phyloP scores from a whole-genome alignment of 2,329 filamentous ascomycete species.

The Mycosphaerelloides madeirae region DNA sequence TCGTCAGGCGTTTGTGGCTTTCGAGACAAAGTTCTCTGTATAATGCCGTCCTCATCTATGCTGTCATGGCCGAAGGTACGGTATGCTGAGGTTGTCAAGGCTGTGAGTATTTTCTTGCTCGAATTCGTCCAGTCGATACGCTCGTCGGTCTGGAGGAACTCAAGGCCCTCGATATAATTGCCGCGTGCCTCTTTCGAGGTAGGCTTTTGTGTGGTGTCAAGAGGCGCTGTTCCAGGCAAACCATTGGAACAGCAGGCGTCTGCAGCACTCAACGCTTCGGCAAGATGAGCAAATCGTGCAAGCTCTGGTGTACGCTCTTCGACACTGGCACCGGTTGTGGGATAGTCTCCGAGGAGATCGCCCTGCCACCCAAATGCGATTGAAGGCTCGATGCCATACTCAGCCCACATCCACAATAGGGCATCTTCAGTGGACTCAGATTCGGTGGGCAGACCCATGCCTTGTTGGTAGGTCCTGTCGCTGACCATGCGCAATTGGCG shows the following conservation, averaged over 20 bases:
- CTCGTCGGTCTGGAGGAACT: slow-evolving; percentile 51
- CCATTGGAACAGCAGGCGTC: slow-evolving; percentile 56
- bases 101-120: slow-evolving; percentile 32
- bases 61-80: background rate
- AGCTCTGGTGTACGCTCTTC: slow-evolving; percentile 30
- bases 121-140: slow-evolving; percentile 42
- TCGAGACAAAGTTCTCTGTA: background rate
- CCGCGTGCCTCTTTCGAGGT: slow-evolving; percentile 50
- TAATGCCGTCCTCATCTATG: background rate
- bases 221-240: slow-evolving; percentile 36
- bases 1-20: background rate
- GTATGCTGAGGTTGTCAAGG: slow-evolving; percentile 22
- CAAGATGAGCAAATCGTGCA: slow-evolving; percentile 50
- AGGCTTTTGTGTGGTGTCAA: slow-evolving; percentile 62
- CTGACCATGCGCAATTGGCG: slow-evolving; percentile 74
- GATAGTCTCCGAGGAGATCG: background rate
- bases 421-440: slow-evolving; percentile 49
- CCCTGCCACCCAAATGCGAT: slow-evolving; percentile 36
- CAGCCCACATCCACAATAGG: slow-evolving; percentile 60
- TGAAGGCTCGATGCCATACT: slow-evolving; percentile 54
- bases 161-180: slow-evolving; percentile 52
- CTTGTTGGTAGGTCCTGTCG: slow-evolving; percentile 67
- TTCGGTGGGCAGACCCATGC: slow-evolving; percentile 66
- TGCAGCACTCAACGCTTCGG: slow-evolving; percentile 59
- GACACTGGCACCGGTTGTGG: background rate